Conservation (phyloP, 2,329 filamentous ascomycete species). For the Claviceps arundinis region DNA sequence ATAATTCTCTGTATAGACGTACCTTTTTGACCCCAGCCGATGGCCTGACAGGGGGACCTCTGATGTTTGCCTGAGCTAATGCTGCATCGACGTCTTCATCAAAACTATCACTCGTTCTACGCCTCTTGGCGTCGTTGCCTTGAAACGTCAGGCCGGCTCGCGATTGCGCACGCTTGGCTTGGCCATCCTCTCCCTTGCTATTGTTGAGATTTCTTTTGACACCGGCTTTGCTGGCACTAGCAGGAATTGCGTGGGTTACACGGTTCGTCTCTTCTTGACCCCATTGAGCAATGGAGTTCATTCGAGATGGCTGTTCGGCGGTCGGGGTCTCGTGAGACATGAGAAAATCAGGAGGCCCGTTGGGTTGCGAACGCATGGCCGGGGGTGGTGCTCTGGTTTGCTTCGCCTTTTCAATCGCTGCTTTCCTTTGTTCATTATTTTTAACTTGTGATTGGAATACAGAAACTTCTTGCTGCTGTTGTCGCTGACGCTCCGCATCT, state of each 20-base stretch:
- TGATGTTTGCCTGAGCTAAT: slow-evolving; percentile 47
- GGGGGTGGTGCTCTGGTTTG: slow-evolving; percentile 50
- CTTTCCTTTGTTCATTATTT: slow-evolving; percentile 51
- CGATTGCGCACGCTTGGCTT: slow-evolving; percentile 28
- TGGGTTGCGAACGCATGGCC: slow-evolving; percentile 40
- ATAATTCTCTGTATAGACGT: slow-evolving; percentile 14
- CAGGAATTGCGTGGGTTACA: slow-evolving; percentile 45
- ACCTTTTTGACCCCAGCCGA: slow-evolving; percentile 61
- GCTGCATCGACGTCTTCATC: slow-evolving; percentile 46
- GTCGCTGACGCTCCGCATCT: slow-evolving; percentile 48
- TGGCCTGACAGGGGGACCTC: slow-evolving; percentile 74
- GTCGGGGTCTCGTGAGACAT: slow-evolving; percentile 19
- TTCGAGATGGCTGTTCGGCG: slow-evolving; percentile 39
- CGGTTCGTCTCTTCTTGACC: slow-evolving; percentile 47
- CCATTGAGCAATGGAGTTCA: slow-evolving; percentile 40
- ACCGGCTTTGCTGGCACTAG: slow-evolving; percentile 44
- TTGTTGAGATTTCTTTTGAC: slow-evolving; percentile 62
- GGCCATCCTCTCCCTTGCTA: slow-evolving; percentile 43
- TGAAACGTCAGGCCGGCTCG: slow-evolving; percentile 51
- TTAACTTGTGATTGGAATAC: slow-evolving; percentile 52
- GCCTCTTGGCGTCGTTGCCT: slow-evolving; percentile 61
- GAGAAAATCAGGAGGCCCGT: slow-evolving; percentile 34
- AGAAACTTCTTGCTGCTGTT: slow-evolving; percentile 44
- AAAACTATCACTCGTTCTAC: slow-evolving; percentile 61
- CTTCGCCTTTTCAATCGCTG: slow-evolving; percentile 50